Base-by-base conservation (phyloP, 495 filamentous ascomycete species). In the Trichoderma erinaceum region DNA sequence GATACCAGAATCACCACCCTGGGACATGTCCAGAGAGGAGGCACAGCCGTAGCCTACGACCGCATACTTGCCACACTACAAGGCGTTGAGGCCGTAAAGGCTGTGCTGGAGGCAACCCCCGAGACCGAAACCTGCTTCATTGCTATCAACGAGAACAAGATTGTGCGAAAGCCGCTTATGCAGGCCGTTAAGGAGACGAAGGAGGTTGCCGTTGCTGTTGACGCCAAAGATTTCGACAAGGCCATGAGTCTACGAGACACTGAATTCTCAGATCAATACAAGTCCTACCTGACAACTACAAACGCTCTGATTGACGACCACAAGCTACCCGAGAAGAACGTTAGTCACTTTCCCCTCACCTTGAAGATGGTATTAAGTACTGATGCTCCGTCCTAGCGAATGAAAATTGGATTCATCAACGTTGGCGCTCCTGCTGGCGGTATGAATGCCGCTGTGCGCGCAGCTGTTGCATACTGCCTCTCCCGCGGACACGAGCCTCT, bases 341-440 rank as follows among this genome's bases (percentile, higher is more conserved):
- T 91, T 79, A 44, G 84, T 74, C 35, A 6, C 18, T 23, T 21
- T 35, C 35, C n/a, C 13, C 38, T 29, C 35, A 64, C 5, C 64
- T 10, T 3, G 48, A 10, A 23, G 21, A n/a, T n/a, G 5, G 0
- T n/a, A 25, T 25, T 52, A 16, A 52, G 0, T 38, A 38, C 71
- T 81, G 68, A 80, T 64, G 6, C 16, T 11, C 38, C n/a, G n/a
- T 38, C 65, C 21, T 66, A 96, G 91, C 88, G 88, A 72, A 93
- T 97, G 92, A 88, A 87, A 46, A 92, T 99, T 72, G 95, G 90
- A 8, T 94, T 98, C 70, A 90, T 99, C 75, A 96, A 99, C 73
- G 92, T 99, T 68, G 96, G 96, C 71, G 96, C 96, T 35, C 96
- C 96, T 7, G 96, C 96, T n/a, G 96, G 95, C 73, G 96, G 96